Base-by-base conservation (phyloP, 768 basidiomycete genomes). In the Boletus rufocinnamomeus region DNA sequence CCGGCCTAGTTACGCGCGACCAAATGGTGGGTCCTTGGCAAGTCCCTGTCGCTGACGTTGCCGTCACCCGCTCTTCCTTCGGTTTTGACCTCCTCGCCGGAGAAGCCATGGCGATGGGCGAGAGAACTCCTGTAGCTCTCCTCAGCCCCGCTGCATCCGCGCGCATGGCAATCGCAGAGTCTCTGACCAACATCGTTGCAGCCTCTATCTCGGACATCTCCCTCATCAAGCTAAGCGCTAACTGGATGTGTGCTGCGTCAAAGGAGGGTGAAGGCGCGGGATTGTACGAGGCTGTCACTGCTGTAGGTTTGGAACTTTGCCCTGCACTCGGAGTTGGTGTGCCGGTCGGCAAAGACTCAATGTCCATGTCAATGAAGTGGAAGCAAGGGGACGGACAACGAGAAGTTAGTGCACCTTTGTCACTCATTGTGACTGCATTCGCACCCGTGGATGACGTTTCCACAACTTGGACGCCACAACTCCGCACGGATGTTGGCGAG, bases 21-120 rank as follows among this genome's bases (percentile, higher is more conserved):
- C 97, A 99, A 74, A 98, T 99, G 96, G 93, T 98, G 25, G 97
- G 97, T 0, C 96, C 95, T 0, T 99, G 92, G 91, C 97, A 99
- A 75, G 91, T 98, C 11, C 96, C 97, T 38, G 93, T 98, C 8
- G 91, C 96, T 21, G 96, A 99, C 64, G 96, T 97, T 51, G 97
- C 96, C 3, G 93, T 98, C 44, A 99, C 96, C 6, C 87, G 91
- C n/a, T 82, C 93, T 0, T 87, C 94, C 8, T 97, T 97, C 71
- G 95, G 97, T 0, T 98, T 98, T 73, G 85, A 92, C 52, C 83
- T 91, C 35, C 70, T 80, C 9, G 79, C 78, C 8, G 97, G 97
- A 6, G 97, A 99, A 75, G 95, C 96, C 5, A 98, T 99, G 97
- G 92, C 96, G 6, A 91, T 98, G 85, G 97, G 97, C 14, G 97